Base-by-base conservation (phyloP, 345 rosid genomes). In the Ceriops decandra region DNA sequence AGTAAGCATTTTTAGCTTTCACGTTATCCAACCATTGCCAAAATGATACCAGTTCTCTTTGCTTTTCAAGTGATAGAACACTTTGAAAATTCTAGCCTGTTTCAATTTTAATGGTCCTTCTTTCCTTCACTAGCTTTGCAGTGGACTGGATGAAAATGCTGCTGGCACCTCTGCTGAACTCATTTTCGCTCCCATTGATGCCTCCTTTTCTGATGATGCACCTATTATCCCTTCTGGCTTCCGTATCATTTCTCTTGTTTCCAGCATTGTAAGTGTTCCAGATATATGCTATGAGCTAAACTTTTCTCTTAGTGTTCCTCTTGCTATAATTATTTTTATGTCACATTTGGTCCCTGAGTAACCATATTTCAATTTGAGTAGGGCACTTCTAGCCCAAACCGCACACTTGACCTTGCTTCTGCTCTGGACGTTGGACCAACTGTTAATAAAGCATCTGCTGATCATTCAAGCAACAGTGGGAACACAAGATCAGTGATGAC, bases 171-270 rank as follows among this genome's bases (percentile, higher is more conserved):
- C 91, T 68, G 98, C 99, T 49, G 98, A 95, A 81, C 95, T 95
- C 71, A 82, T 95, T 76, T 95, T 90, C 80, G 98, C 99, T 69
- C 99, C 99, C 11, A 95, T 95, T 11, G 99, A 92, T 68, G 93
- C 95, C 68, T 90, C 99, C 38, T 92, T 95, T 82, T 97, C 98
- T 31, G 99, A 95, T 72, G 99, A 92, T 81, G 95, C 99, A 21
- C 99, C 97, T 56, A 85, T 95, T 68, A 82, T 95, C 57, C 99
- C 99, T 66, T 95, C 97, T 78, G 99, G 99, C 63, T 95, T 95
- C 74, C 99, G 99, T 74, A 92, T 95, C 46, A 95, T 92, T 68
- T 98, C 99, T 76, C 98, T 95, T 49, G 99, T 89, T 68, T 88
- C 96, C 2, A 86, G 92, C 30, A 87, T 87, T 97, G 99, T 95